phyloP scores from a whole-genome alignment of 2,329 filamentous ascomycete species.

The Gnomoniopsis sp. region DNA sequence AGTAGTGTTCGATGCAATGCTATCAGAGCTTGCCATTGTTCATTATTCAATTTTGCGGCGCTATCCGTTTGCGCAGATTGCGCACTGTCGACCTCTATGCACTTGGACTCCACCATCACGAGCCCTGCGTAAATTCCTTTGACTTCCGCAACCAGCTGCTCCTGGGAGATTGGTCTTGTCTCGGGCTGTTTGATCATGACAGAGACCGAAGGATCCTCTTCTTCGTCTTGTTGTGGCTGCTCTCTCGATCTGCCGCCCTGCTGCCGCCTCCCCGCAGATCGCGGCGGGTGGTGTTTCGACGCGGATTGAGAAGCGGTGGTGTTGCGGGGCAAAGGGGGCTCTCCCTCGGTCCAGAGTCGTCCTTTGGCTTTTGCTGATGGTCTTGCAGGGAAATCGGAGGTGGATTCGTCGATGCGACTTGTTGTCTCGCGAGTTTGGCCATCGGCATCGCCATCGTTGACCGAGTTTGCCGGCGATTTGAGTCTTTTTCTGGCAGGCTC shows the following conservation, averaged over 20 bases:
- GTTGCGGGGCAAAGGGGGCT: not conserved
- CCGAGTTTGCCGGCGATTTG: not conserved
- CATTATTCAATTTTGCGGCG: constrained; percentile 47
- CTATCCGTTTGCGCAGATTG: constrained; percentile 45
- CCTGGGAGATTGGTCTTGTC: constrained; percentile 68
- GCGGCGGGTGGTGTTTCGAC: not conserved
- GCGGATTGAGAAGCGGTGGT: not conserved
- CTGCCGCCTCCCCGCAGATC: not conserved
- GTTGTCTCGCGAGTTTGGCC: not conserved
- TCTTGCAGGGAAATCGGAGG: constrained; percentile 3
- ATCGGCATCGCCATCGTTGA: not conserved
- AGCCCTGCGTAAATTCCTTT: constrained; percentile 81
- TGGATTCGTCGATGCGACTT: not conserved
- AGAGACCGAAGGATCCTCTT: constrained; percentile 19
- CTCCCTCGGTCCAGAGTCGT: constrained; percentile 9
- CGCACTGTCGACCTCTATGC: constrained; percentile 75
- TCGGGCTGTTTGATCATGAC: constrained; percentile 48
- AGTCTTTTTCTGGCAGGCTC: constrained; percentile 4
- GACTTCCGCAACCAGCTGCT: constrained; percentile 77
- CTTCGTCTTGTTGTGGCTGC: not conserved
- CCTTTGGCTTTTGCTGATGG: constrained; percentile 1
- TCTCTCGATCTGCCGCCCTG: not conserved
- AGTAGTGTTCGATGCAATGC: constrained; percentile 76
- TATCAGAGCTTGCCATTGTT: constrained; percentile 84
- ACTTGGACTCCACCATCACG: constrained; percentile 83